Percentiles rank a stretch among this genome's conserved stretches.
These are phyloP conservation scores for Mucor piriformis DNA, from an alignment of 371 early-diverging fungal genomes.

Conservation along the genomic window DNA sequence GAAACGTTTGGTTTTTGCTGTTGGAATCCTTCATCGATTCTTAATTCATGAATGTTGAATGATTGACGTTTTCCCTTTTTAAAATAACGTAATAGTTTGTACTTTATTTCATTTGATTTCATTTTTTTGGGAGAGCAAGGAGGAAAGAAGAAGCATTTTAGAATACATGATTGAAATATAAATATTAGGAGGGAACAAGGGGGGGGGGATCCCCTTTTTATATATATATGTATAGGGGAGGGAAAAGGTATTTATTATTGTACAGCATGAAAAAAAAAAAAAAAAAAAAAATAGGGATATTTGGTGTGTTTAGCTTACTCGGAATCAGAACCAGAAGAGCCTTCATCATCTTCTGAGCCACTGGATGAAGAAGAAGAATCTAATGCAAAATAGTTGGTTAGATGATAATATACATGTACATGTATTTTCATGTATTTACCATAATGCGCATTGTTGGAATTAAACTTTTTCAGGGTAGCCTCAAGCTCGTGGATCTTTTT, in stretches of 20 bases:
- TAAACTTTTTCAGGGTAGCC: background rate
- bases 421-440: too few relatives aligned
- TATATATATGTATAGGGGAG: background rate
- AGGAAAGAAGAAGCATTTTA: background rate
- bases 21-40: conserved; percentile 28
- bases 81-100: conserved; percentile 16
- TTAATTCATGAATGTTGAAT: conserved; percentile 6
- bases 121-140: background rate
- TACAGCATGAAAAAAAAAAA: background rate
- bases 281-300: background rate
- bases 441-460: background rate
- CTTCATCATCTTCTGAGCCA: conserved; percentile 4
- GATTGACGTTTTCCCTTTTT: conserved; percentile 10
- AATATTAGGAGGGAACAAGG: background rate
- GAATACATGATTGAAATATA: background rate
- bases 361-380: conserved; percentile 17
- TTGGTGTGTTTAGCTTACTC: background rate
- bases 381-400: background rate
- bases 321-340: conserved; percentile 11
- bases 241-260: background rate
- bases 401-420: background rate
- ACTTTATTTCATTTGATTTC: background rate
- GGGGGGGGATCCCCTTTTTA: background rate
- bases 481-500: conserved; percentile 68
- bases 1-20: conserved; percentile 7